These are phyloP conservation scores for Lachancea waltii DNA, from an alignment of 805 yeast genomes.

Conservation along the genomic window DNA sequence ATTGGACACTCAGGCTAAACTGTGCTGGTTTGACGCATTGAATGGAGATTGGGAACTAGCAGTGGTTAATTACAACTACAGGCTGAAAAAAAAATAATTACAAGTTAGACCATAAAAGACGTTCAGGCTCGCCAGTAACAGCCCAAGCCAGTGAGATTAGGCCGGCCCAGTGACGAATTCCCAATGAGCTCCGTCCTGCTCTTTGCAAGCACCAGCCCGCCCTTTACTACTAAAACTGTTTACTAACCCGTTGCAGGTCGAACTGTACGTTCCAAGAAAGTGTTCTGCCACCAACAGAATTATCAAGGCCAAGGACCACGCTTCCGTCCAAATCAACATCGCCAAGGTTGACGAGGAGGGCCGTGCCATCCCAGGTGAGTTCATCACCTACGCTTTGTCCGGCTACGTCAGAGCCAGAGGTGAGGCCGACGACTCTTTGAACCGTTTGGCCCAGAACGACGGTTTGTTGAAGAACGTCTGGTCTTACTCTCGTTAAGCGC, in stretches of 20 bases:
- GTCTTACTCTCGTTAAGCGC: conserved; percentile 80
- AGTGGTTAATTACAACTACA: no score
- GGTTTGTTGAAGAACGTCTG: conserved; percentile 96
- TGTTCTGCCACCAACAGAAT: conserved; percentile 99
- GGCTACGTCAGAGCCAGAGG: conserved; percentile 99
- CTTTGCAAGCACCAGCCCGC: conserved; percentile 1
- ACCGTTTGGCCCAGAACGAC: conserved; percentile 98
- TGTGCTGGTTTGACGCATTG: no score
- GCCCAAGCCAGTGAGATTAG: no score
- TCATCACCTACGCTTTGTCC: conserved; percentile 91
- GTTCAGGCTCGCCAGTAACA: no score
- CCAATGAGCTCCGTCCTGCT: no score
- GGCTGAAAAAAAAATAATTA: no score
- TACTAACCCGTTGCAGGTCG: conserved; percentile 58
- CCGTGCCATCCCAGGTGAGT: conserved; percentile 83
- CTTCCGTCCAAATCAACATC: conserved; percentile 97
- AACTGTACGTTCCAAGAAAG: conserved; percentile 99
- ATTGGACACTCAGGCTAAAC: no score
- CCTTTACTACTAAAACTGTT: no score
- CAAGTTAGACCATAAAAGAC: no score
- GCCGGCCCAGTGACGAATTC: no score
- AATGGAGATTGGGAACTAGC: no score
- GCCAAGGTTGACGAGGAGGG: conserved; percentile 98
- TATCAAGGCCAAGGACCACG: conserved; percentile 99
- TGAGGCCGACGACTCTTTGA: conserved; percentile 98